These are phyloP conservation scores for Apiotrichum porosum DNA, from an alignment of 1,284 basidiomycete genomes.

Conservation along the genomic window DNA sequence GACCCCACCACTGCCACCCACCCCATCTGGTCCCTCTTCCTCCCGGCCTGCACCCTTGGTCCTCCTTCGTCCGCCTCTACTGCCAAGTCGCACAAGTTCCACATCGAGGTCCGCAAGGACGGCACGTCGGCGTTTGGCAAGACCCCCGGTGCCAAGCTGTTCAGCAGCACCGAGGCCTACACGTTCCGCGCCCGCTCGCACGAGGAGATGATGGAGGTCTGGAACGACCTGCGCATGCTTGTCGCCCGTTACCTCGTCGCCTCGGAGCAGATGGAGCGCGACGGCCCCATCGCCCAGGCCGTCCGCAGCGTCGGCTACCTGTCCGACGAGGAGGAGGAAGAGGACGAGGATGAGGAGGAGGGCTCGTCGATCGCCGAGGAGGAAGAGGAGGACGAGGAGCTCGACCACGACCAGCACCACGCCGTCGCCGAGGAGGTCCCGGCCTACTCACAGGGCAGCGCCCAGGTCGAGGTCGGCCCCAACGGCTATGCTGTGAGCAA, in stretches of 20 bases:
- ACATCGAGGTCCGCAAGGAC: conserved; percentile 88
- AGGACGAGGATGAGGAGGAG: conserved; percentile 62
- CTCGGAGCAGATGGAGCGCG: conserved; percentile 87
- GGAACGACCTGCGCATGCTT: conserved; percentile 97
- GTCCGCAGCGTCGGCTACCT: conserved; percentile 71
- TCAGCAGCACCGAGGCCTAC: conserved; percentile 62
- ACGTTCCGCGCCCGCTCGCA: conserved; percentile 84
- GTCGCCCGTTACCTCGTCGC: conserved; percentile 94
- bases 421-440: conserved; percentile 58
- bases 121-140: conserved; percentile 49
- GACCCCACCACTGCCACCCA: conserved; percentile 64
- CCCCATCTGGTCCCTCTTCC: conserved; percentile 84
- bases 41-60: conserved; percentile 92
- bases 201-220: conserved; percentile 99
- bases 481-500: conserved; percentile 70
- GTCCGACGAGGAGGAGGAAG: conserved; percentile 66
- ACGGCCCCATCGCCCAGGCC: conserved; percentile 87
- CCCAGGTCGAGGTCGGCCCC: conserved; percentile 54
- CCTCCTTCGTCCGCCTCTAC: conserved; percentile 70
- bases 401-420: conserved; percentile 38
- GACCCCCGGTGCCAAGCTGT: conserved; percentile 62
- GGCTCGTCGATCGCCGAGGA: conserved; percentile 71
- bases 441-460: conserved; percentile 48
- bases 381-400: conserved; percentile 53
- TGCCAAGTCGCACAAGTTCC: conserved; percentile 87